Conservation (phyloP, 352 stramenopile genomes). For the Phytophthora sojae region DNA sequence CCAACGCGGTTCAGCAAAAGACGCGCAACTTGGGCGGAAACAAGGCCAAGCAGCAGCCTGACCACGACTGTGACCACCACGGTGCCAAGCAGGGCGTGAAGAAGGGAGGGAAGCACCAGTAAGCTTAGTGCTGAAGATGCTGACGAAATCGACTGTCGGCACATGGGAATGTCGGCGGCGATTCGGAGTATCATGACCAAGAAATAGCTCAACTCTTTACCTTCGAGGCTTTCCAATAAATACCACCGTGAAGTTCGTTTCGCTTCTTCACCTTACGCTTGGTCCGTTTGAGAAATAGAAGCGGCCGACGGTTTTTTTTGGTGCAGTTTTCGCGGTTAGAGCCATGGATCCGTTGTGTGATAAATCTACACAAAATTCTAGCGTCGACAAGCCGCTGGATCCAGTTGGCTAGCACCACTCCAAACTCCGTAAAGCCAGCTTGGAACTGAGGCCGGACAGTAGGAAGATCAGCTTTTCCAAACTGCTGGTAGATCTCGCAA, state of each 20-base stretch:
- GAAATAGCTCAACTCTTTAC: no score
- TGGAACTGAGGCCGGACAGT: not conserved
- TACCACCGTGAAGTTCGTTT: no score
- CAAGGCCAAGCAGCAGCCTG: conserved; percentile 4
- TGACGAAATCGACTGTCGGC: not conserved
- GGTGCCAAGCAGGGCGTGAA: not conserved
- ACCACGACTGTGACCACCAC: not conserved
- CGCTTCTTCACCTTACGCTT: no score
- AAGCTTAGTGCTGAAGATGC: not conserved
- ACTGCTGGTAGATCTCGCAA: not conserved
- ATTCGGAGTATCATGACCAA: not conserved
- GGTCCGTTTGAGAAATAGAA: no score
- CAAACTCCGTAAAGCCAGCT: not conserved
- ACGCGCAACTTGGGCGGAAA: conserved; percentile 4
- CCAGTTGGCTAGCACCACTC: not conserved
- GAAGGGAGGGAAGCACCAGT: not conserved
- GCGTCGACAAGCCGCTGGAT: not conserved
- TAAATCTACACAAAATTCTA: no score
- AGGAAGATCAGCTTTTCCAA: not conserved
- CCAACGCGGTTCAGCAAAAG: not conserved
- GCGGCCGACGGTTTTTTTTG: no score
- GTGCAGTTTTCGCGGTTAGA: no score
- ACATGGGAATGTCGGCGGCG: conserved; percentile 21
- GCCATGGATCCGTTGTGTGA: no score
- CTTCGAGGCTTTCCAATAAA: no score